Percentiles rank a stretch among this genome's conserved stretches.
Conservation (phyloP, 75 land plant species). For the Gnetum montanum region DNA sequence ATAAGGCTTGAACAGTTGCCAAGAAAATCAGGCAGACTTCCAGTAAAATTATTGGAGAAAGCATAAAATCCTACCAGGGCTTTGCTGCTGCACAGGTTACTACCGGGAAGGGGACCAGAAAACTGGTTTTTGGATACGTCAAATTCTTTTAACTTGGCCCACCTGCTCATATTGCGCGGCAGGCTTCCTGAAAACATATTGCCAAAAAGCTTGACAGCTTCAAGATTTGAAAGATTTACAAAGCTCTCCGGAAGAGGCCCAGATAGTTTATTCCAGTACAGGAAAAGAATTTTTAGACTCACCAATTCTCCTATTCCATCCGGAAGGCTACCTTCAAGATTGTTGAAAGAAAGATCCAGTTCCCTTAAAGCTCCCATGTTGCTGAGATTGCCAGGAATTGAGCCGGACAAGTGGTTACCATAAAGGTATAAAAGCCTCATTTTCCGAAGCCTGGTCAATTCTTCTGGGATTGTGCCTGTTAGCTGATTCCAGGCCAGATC, state of each 20-base stretch:
- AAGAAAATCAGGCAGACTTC: conserved; percentile 25
- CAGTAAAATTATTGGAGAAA: conserved; percentile 31
- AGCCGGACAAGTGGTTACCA: conserved; percentile 8
- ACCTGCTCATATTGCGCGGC: conserved; percentile 23
- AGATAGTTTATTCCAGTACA: conserved; percentile 19
- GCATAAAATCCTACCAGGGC: conserved; percentile 16
- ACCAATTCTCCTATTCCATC: conserved; percentile 23
- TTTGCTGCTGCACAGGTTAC: conserved; percentile 21
- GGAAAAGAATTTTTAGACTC: conserved; percentile 7
- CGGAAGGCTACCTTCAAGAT: conserved; percentile 27
- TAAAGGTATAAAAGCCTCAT: conserved; percentile 5
- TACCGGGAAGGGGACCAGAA: conserved; percentile 34
- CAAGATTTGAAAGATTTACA: conserved; percentile 12
- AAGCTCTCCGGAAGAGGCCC: conserved; percentile 32
- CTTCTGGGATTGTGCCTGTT: conserved; percentile 4
- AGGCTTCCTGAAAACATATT: conserved; percentile 25
- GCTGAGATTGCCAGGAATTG: conserved; percentile 22
- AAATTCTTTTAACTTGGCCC: conserved; percentile 13
- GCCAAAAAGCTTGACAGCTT: conserved; percentile 16
- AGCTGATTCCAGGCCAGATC: conserved; percentile 1
- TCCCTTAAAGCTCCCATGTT: conserved; percentile 6
- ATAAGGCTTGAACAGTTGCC: conserved; percentile 15
- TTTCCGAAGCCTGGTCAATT: conserved; percentile 1
- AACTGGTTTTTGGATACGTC: conserved; percentile 33
- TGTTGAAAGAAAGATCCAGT: conserved; percentile 11